Percentiles rank a stretch among this genome's conserved stretches.
These are phyloP conservation scores for Pleurotus citrinopileatus DNA, from an alignment of 768 basidiomycete species.

Conservation along the genomic window DNA sequence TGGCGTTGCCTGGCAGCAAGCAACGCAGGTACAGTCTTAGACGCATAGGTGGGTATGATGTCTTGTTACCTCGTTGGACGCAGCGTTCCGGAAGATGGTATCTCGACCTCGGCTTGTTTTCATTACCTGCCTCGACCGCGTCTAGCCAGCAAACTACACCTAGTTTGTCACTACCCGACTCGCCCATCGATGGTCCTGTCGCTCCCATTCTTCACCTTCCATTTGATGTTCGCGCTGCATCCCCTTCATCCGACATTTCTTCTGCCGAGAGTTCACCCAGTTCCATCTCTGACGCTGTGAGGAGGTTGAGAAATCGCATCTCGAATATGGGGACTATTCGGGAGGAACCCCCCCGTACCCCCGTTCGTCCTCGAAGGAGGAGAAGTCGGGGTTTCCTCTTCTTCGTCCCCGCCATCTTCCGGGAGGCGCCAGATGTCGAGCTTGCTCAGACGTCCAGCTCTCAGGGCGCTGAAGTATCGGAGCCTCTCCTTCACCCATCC, in stretches of 20 bases:
- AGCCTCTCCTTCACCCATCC: neutral
- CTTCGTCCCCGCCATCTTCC: conserved; percentile 81
- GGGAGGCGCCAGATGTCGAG: conserved; percentile 47
- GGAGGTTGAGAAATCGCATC: conserved; percentile 56
- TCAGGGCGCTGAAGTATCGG: conserved; percentile 8
- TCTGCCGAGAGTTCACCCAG: conserved; percentile 35
- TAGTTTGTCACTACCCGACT: conserved; percentile 31
- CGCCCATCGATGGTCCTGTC: conserved; percentile 45
- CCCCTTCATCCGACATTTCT: conserved; percentile 47
- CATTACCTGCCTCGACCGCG: conserved; percentile 41
- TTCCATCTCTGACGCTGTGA: conserved; percentile 51
- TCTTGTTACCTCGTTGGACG: conserved; percentile 73
- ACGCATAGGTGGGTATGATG: conserved; percentile 71
- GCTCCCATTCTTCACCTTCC: conserved; percentile 63
- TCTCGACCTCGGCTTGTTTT: conserved; percentile 62
- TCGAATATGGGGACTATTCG: conserved; percentile 43
- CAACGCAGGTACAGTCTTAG: conserved; percentile 59
- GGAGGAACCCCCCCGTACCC: conserved; percentile 40
- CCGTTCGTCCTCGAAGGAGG: conserved; percentile 45
- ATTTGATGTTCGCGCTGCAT: conserved; percentile 56
- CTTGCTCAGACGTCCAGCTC: conserved; percentile 24
- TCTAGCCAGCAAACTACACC: conserved; percentile 47
- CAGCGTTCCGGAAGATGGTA: conserved; percentile 73
- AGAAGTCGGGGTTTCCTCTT: conserved; percentile 65
- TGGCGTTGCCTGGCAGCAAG: conserved; percentile 52